Evolutionary conservation across 768 basidiomycete species (phyloP).

Genomic region (Pulveroboletus sp.): DNA sequence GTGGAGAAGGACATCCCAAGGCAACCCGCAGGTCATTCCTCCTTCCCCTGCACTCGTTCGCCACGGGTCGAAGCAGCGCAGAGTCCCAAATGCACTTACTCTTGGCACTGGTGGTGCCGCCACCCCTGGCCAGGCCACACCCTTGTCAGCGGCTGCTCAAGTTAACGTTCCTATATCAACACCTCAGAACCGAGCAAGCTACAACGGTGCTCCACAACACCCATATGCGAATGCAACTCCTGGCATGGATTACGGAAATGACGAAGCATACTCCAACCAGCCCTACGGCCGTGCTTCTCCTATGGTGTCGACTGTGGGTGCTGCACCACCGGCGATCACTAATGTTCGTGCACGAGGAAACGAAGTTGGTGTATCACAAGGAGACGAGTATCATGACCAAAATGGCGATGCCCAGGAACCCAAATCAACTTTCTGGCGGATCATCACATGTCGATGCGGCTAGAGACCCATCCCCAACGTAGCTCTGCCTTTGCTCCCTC

Average conservation of each 20-base stretch:
- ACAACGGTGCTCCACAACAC: conserved; percentile 44
- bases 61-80: conserved; percentile 67
- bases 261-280: conserved; percentile 56
- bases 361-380: conserved; percentile 61
- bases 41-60: conserved; percentile 79
- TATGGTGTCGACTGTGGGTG: conserved; percentile 69
- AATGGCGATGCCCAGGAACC: conserved; percentile 49
- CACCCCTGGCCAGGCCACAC: conserved; percentile 55
- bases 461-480: conserved; percentile 24
- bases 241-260: conserved; percentile 58
- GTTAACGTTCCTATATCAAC: conserved; percentile 64
- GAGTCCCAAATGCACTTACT: conserved; percentile 54
- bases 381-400: conserved; percentile 54
- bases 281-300: conserved; percentile 77
- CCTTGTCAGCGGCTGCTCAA: conserved; percentile 72
- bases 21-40: conserved; percentile 51
- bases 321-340: conserved; percentile 68
- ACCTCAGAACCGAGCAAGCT: conserved; percentile 44
- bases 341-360: conserved; percentile 67
- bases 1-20: conserved; percentile 58
- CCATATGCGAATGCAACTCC: conserved; percentile 63
- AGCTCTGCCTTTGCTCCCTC: conserved; percentile 17
- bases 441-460: conserved; percentile 78
- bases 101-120: conserved; percentile 45
- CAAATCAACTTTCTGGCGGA: conserved; percentile 55